Base-by-base conservation (phyloP, 2,329 filamentous ascomycete genomes). In the Diaporthe ampelina region DNA sequence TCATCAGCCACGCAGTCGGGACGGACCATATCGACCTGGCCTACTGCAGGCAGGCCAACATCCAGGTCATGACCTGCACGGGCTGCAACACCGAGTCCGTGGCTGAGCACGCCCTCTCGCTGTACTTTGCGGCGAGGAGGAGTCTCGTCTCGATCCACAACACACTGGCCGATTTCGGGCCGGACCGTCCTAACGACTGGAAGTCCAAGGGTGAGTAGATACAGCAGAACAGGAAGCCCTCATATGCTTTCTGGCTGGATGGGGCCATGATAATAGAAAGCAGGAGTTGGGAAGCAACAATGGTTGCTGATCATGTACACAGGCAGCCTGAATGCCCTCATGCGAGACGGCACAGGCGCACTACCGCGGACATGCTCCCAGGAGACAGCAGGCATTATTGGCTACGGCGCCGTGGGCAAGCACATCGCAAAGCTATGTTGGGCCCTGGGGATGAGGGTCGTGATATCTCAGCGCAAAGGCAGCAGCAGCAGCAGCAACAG, bases 21-120 rank as follows among this genome's bases (percentile, higher is more conserved):
- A 78, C 76, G n/a, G 75, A 79, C 32, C 78, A 79, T 71, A 74
- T 79, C 26, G 78, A 79, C 48, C 72, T 79, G 13, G 76, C 76
- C 19, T 76, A 79, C 65, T 78, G 77, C 65, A 70, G 69, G 32
- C 63, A 73, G 26, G 69, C 75, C 21, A 75, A 76, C 52, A 70
- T 79, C 43, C 78, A 77, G 13, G 77, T 79, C 50, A 77, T 78
- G 72, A 75, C 77, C 75, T 75, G 75, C 7, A 78, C 76, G 3
- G 61, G 72, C 37, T 77, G 75, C 35, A 77, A 77, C 21, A 70
- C 70, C 43, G 77, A 79, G 37, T 76, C 77, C 7, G 78, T 79
- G 0, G 77, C 78, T 13, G 78, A 79, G 61, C 78, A 79, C 59
- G 78, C 78, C 50, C 48, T 79, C 13, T 76, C 75, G 7, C 73